Percentiles rank a stretch among this genome's conserved stretches.
Evolutionary conservation across 495 filamentous ascomycete genomes (phyloP).

Genomic region (Trichoderma parareesei): DNA sequence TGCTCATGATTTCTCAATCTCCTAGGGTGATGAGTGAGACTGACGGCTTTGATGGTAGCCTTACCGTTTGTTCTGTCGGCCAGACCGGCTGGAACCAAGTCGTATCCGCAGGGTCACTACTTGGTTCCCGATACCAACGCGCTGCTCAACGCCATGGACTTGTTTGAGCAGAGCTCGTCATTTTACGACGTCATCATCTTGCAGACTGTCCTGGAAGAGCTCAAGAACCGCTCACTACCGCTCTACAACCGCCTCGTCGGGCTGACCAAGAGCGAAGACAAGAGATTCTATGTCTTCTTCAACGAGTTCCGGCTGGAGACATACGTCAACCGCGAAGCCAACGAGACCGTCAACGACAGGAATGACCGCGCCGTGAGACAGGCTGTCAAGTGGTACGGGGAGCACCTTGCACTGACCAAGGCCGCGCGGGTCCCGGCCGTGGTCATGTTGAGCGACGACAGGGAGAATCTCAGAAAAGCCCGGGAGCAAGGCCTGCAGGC

Average conservation of each 20-base stretch:
- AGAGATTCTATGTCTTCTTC: slow-evolving; percentile 97
- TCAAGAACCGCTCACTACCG: slow-evolving; percentile 85
- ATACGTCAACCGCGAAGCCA: slow-evolving; percentile 61
- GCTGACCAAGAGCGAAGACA: slow-evolving; percentile 87
- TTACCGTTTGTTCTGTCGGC: slow-evolving; percentile 80
- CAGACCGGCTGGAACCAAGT: slow-evolving; percentile 70
- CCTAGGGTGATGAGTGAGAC: neutral
- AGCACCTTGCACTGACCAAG: slow-evolving; percentile 61
- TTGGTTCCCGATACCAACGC: slow-evolving; percentile 95
- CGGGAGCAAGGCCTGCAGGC: slow-evolving; percentile 63
- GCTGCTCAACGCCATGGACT: slow-evolving; percentile 88
- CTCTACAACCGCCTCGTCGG: slow-evolving; percentile 88
- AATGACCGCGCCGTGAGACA: slow-evolving; percentile 87
- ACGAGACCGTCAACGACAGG: slow-evolving; percentile 91
- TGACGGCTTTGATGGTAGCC: slow-evolving; percentile 37
- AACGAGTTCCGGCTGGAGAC: slow-evolving; percentile 96
- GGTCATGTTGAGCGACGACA: slow-evolving; percentile 91
- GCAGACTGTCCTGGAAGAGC: slow-evolving; percentile 92
- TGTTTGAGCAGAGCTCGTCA: slow-evolving; percentile 83
- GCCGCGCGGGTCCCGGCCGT: slow-evolving; percentile 61
- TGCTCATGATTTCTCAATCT: neutral
- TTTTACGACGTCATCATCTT: slow-evolving; percentile 95
- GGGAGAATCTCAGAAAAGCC: slow-evolving; percentile 75
- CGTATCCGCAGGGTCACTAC: slow-evolving; percentile 83
- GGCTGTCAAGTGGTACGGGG: slow-evolving; percentile 81